These are phyloP conservation scores for Syncephalis plumigaleata DNA, from an alignment of 371 early-diverging fungal genomes.

Conservation along the genomic window DNA sequence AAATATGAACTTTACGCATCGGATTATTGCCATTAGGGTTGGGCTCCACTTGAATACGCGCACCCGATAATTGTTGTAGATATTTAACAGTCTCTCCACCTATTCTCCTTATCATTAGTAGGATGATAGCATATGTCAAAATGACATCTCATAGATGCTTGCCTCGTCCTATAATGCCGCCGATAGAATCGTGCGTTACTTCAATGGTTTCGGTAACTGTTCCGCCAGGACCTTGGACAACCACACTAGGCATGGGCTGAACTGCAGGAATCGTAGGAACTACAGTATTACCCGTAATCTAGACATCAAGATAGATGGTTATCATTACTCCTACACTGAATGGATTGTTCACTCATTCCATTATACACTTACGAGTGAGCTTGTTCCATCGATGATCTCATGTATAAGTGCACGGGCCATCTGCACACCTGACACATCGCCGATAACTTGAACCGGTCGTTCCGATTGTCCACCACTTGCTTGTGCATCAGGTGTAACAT, in stretches of 20 bases:
- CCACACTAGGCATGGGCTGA: slow-evolving; percentile 2
- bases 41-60: slow-evolving; percentile 57
- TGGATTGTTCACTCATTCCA: no score
- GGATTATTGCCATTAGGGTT: slow-evolving; percentile 20
- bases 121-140: no score
- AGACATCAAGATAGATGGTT: no score
- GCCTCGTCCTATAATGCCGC: slow-evolving; percentile 64
- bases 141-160: no score
- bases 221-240: slow-evolving; percentile 10
- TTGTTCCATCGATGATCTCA: slow-evolving; percentile 41
- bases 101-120: slow-evolving; percentile 4
- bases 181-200: slow-evolving; percentile 55
- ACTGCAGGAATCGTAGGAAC: slow-evolving; percentile 4
- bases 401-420: slow-evolving; percentile 56
- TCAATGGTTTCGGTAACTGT: slow-evolving; percentile 27
- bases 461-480: slow-evolving; percentile 25
- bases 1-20: slow-evolving; percentile 10
- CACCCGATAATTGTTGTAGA: slow-evolving; percentile 66
- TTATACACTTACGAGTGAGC: no score
- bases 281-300: neutral
- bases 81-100: slow-evolving; percentile 77
- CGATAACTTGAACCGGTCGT: slow-evolving; percentile 49
- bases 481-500: slow-evolving; percentile 50
- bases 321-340: no score
- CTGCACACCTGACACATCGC: slow-evolving; percentile 48